phyloP scores from a whole-genome alignment of 1,284 basidiomycete species.

The Porogramme epimiltina region DNA sequence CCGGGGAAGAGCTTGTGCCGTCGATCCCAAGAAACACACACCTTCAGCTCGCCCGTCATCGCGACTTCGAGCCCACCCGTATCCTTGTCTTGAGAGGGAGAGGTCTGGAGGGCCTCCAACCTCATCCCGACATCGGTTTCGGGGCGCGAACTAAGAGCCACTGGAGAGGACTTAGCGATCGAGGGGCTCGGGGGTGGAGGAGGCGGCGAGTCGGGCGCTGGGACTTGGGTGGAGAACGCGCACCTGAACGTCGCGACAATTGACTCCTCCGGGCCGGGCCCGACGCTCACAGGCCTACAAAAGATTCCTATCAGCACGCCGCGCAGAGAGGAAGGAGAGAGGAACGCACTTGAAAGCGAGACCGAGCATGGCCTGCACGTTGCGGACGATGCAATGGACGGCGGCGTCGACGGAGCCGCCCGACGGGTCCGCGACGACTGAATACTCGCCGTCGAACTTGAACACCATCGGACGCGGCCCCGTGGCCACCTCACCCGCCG shows the following conservation, averaged over 20 bases:
- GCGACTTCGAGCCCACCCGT: neutral
- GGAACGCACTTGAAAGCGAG: conserved; percentile 44
- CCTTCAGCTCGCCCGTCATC: conserved; percentile 53
- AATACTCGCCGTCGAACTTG: conserved; percentile 57
- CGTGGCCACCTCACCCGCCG: neutral
- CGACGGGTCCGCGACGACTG: conserved; percentile 43
- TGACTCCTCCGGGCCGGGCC: conserved; percentile 16
- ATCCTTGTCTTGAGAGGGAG: neutral
- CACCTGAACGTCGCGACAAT: conserved; percentile 11
- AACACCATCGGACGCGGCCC: conserved; percentile 35
- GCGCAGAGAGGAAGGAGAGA: neutral
- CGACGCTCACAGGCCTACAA: conserved; percentile 15
- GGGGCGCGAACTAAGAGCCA: too few species aligned
- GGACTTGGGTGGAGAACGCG: conserved; percentile 5
- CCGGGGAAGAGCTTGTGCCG: conserved; percentile 53
- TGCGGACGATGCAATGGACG: conserved; percentile 37
- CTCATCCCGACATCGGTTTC: too few species aligned
- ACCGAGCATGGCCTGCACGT: conserved; percentile 36
- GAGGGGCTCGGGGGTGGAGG: neutral
- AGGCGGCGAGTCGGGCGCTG: neutral
- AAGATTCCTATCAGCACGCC: neutral
- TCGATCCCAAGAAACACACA: conserved; percentile 50
- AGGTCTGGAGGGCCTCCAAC: too few species aligned
- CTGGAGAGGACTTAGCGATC: too few species aligned
- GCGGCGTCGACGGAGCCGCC: conserved; percentile 39